Conservation (phyloP, 2,329 filamentous ascomycete genomes). For the Verticillium zaregamsianum region DNA sequence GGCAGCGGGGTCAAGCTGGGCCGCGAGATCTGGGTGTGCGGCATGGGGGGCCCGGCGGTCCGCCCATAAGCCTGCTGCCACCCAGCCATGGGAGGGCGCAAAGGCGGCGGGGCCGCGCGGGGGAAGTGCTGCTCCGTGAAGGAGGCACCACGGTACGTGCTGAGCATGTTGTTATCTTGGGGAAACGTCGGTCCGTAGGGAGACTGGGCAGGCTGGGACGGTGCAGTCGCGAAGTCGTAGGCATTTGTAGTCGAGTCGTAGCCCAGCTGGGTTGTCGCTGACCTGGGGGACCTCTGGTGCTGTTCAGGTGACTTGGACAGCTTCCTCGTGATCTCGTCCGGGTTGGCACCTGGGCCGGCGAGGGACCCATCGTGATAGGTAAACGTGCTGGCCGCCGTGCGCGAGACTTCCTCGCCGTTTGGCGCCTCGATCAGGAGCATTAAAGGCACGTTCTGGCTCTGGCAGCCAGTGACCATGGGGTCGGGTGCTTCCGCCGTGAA, state of each 20-base stretch:
- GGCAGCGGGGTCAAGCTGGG: slow-evolving; percentile 45
- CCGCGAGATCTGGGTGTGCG: slow-evolving; percentile 38
- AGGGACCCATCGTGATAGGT: slow-evolving; percentile 32
- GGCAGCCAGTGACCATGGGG: slow-evolving; percentile 45
- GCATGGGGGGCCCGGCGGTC: slow-evolving; percentile 24
- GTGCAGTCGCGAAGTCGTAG: slow-evolving; percentile 52
- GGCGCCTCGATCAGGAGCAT: slow-evolving; percentile 48
- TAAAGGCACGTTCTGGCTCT: slow-evolving; percentile 48
- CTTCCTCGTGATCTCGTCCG: slow-evolving; percentile 37
- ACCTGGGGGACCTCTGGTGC: slow-evolving; percentile 26
- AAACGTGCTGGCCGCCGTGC: slow-evolving; percentile 42
- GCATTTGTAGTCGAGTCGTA: slow-evolving; percentile 46
- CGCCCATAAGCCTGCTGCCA: slow-evolving; percentile 39
- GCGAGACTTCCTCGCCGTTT: slow-evolving; percentile 49
- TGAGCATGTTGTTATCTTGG: slow-evolving; percentile 49
- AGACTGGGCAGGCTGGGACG: slow-evolving; percentile 24
- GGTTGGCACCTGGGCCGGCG: slow-evolving; percentile 25
- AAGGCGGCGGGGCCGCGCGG: slow-evolving; percentile 25
- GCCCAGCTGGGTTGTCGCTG: slow-evolving; percentile 19
- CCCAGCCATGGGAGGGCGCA: slow-evolving; percentile 32
- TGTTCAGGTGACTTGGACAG: slow-evolving; percentile 38
- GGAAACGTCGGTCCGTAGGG: slow-evolving; percentile 33
- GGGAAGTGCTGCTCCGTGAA: slow-evolving; percentile 44
- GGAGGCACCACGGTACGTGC: slow-evolving; percentile 47
- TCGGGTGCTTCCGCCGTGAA: slow-evolving; percentile 70